Evolutionary conservation across 2,329 filamentous ascomycete genomes (phyloP).

Genomic region (Nothopassalora personata): DNA sequence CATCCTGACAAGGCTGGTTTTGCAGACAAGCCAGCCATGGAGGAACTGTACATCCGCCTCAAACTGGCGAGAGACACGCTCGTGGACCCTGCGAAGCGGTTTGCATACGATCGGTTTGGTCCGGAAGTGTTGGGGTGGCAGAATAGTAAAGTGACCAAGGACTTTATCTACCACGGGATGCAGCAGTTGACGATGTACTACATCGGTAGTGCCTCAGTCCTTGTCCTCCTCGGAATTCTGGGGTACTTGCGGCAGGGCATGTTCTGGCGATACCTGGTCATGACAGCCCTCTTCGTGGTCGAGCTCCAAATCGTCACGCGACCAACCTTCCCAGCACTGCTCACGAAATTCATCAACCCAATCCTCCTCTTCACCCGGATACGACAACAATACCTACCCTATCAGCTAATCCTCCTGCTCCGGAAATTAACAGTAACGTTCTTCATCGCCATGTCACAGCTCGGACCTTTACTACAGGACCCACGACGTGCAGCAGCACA

Average conservation of each 20-base stretch:
- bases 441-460: conserved; percentile 77
- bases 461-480: conserved; percentile 61
- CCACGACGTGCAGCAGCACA: conserved; percentile 11
- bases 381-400: conserved; percentile 69
- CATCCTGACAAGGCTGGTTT: conserved; percentile 78
- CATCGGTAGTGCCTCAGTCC: conserved; percentile 49
- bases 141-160: conserved; percentile 61
- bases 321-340: conserved; percentile 40
- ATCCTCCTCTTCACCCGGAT: conserved; percentile 37
- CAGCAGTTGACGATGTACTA: conserved; percentile 59
- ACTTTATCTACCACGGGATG: conserved; percentile 67
- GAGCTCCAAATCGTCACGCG: conserved; percentile 55
- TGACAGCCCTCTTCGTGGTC: conserved; percentile 51
- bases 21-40: conserved; percentile 36
- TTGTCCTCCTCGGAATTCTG: conserved; percentile 58
- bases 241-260: conserved; percentile 64
- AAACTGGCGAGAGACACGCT: conserved; percentile 80
- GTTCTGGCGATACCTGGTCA: conserved; percentile 49
- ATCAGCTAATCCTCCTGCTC: conserved; percentile 71
- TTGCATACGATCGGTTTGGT: conserved; percentile 87
- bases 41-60: conserved; percentile 69
- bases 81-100: conserved; percentile 67
- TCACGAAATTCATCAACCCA: conserved; percentile 46
- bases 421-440: conserved; percentile 71
- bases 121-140: conserved; percentile 63